A percentile compares a stretch with the other conserved stretches of the same genome.
phyloP scores from a whole-genome alignment of 2,329 filamentous ascomycete genomes.

The Colletotrichum kahawae region DNA sequence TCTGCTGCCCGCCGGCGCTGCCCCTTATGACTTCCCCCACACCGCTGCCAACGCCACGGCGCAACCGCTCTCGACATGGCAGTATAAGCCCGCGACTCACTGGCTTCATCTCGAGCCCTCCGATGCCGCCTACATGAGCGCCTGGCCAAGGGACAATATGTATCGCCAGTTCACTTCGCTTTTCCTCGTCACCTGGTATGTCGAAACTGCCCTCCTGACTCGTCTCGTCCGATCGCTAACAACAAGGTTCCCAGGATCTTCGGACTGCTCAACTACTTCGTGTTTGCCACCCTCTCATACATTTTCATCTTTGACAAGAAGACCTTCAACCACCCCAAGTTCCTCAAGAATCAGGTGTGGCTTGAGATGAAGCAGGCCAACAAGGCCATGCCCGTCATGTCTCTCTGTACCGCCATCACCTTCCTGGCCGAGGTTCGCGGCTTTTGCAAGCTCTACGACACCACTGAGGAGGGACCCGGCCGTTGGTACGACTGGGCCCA shows the following conservation, averaged over 20 bases:
- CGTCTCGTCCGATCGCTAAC: neutral
- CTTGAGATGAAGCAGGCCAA: slow-evolving; percentile 86
- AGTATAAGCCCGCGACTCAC: slow-evolving; percentile 75
- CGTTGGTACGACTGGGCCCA: slow-evolving; percentile 80
- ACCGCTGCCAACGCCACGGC: slow-evolving; percentile 59
- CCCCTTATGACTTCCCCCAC: slow-evolving; percentile 57
- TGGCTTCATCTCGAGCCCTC: slow-evolving; percentile 74
- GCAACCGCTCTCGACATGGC: slow-evolving; percentile 63
- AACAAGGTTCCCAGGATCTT: slow-evolving; percentile 69
- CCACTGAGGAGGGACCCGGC: slow-evolving; percentile 75
- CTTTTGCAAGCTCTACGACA: slow-evolving; percentile 86
- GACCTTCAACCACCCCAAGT: slow-evolving; percentile 88
- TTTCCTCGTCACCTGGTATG: slow-evolving; percentile 86
- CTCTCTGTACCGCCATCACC: slow-evolving; percentile 78
- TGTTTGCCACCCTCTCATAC: slow-evolving; percentile 84
- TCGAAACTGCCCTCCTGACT: slow-evolving; percentile 11
- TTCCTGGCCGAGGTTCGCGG: slow-evolving; percentile 86
- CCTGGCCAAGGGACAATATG: slow-evolving; percentile 78
- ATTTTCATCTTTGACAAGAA: slow-evolving; percentile 90
- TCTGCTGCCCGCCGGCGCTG: slow-evolving; percentile 65
- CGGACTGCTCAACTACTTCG: slow-evolving; percentile 82
- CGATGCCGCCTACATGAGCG: slow-evolving; percentile 79
- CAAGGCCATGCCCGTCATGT: slow-evolving; percentile 80
- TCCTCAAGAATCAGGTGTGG: slow-evolving; percentile 89
- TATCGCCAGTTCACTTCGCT: slow-evolving; percentile 76